Evolutionary conservation across 2,329 filamentous ascomycete genomes (phyloP).

Genomic region (Cercospora zeina): DNA sequence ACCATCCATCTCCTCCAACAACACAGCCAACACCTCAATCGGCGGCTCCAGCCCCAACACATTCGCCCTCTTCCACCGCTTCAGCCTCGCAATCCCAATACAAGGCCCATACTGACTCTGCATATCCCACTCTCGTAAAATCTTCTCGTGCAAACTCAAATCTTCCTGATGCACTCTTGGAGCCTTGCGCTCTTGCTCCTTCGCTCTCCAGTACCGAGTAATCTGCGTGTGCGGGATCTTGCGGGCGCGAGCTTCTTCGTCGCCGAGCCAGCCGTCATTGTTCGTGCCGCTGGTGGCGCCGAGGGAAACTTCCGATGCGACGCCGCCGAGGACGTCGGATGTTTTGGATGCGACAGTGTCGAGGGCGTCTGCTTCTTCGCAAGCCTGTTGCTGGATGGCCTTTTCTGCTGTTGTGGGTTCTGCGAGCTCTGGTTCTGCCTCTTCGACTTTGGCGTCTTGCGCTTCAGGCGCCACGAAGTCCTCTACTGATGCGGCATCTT

Average conservation of each 20-base stretch:
- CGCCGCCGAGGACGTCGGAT: slow-evolving; percentile 38
- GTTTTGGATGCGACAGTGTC: slow-evolving; percentile 28
- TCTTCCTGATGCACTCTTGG: slow-evolving; percentile 75
- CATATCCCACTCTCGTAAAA: slow-evolving; percentile 88
- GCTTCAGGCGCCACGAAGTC: slow-evolving; percentile 28
- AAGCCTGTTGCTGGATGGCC: slow-evolving; percentile 44
- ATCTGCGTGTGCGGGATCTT: slow-evolving; percentile 69
- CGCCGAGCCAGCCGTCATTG: slow-evolving; percentile 39
- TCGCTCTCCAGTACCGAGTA: slow-evolving; percentile 71
- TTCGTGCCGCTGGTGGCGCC: slow-evolving; percentile 52
- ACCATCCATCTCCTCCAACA: slow-evolving; percentile 68
- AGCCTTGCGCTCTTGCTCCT: slow-evolving; percentile 68
- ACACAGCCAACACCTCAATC: slow-evolving; percentile 82
- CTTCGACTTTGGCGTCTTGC: slow-evolving; percentile 34
- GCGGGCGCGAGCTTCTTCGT: slow-evolving; percentile 59
- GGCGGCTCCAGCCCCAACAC: slow-evolving; percentile 81
- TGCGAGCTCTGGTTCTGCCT: slow-evolving; percentile 32
- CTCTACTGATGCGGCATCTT: slow-evolving; percentile 43
- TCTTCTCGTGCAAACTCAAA: slow-evolving; percentile 74
- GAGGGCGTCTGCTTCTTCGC: slow-evolving; percentile 38
- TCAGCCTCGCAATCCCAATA: slow-evolving; percentile 76
- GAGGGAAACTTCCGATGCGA: slow-evolving; percentile 33
- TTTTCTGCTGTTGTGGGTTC: slow-evolving; percentile 45
- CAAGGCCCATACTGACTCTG: slow-evolving; percentile 89
- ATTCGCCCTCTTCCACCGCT: slow-evolving; percentile 85